These are phyloP conservation scores for Acorus calamus DNA, from an alignment of 106 monocot species.

Conservation along the genomic window DNA sequence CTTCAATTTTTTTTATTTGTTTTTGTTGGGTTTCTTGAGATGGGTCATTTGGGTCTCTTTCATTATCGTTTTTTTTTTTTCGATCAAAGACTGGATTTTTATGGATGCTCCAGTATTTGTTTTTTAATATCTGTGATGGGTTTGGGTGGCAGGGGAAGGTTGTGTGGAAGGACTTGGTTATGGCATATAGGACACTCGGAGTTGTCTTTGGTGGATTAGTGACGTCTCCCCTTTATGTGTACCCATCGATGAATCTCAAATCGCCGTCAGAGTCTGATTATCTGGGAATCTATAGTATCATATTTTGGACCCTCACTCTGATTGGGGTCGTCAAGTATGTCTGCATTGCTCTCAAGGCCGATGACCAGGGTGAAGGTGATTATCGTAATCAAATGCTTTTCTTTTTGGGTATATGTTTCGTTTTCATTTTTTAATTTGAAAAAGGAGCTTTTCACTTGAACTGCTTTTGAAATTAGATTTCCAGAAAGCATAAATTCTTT, in stretches of 20 bases:
- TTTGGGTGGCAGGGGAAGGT: conserved; percentile 10
- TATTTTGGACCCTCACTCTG: conserved; percentile 76
- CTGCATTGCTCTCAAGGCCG: conserved; percentile 67
- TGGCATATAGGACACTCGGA: conserved; percentile 69
- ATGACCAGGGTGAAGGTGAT: conserved; percentile 73
- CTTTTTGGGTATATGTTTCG: no score
- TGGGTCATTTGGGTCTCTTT: no score
- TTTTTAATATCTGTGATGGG: no score
- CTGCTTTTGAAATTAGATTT: no score
- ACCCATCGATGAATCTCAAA: conserved; percentile 73
- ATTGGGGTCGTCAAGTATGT: conserved; percentile 75
- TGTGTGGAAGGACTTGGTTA: conserved; percentile 29
- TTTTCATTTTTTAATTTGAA: no score
- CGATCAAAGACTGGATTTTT: no score
- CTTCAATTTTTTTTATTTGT: no score
- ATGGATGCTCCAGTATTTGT: no score
- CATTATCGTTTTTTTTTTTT: no score
- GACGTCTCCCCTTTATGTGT: conserved; percentile 75
- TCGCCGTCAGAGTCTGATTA: conserved; percentile 55
- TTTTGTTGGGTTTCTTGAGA: no score
- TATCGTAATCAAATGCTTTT: background rate
- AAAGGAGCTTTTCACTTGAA: no score
- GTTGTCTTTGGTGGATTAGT: conserved; percentile 74
- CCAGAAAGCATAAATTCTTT: no score
- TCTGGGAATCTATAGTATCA: conserved; percentile 69